phyloP scores from a whole-genome alignment of 1,284 basidiomycete genomes.

The Ceratobasidium sp. region DNA sequence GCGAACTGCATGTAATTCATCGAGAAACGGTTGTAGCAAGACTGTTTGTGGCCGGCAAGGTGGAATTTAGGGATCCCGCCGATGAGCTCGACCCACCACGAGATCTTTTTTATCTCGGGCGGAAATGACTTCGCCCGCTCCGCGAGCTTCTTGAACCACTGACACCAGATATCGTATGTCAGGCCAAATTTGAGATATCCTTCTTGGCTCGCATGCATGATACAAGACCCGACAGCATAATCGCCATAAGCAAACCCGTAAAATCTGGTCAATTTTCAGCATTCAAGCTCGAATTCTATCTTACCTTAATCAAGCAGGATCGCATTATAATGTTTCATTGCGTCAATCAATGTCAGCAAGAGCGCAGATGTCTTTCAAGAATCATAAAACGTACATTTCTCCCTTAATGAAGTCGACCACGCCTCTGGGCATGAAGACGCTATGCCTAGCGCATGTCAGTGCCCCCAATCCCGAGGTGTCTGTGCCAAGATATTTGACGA shows the following conservation, averaged over 20 bases:
- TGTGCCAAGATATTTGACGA: neutral
- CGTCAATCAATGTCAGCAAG: no score
- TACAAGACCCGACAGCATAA: neutral
- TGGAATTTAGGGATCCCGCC: conserved; percentile 22
- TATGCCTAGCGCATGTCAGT: neutral
- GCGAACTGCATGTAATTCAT: neutral
- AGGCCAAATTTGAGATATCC: neutral
- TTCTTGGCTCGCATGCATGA: neutral
- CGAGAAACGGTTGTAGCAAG: neutral
- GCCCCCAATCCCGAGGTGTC: neutral
- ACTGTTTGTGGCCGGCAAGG: neutral
- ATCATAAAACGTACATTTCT: no score
- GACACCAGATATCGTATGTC: conserved; percentile 27
- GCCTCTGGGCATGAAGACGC: no score
- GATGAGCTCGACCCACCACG: neutral
- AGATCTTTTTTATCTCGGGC: neutral
- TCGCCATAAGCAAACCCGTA: neutral
- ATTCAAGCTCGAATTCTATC: no score
- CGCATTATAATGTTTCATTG: no score
- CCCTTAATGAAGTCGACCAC: neutral
- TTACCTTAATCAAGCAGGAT: no score
- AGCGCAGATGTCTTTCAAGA: no score
- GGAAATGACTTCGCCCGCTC: neutral
- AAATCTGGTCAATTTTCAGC: no score
- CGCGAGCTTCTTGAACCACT: neutral